Evolutionary conservation across 257 asterid genomes (phyloP), one percentile per base, ranked within the genome.

Genomic region (Haberlea rhodopensis): DNA sequence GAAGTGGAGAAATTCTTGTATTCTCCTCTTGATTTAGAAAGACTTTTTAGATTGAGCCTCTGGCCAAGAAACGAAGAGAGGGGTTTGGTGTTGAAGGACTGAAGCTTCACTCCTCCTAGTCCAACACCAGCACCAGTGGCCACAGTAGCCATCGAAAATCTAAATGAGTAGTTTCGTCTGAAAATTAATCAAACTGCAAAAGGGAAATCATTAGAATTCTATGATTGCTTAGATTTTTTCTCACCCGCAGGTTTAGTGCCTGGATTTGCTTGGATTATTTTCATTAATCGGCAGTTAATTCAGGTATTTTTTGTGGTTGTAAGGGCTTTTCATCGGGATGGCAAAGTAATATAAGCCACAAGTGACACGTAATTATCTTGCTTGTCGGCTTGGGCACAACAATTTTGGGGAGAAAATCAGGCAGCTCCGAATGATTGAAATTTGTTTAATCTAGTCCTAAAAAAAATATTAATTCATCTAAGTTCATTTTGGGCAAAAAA

Each of bases 301-400:
- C 75, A 69, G 81, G 88, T 84, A 69, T 64, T 89, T 75, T 86
- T 67, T 82, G 96, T 86, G 95, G 96, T 73, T 87, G 82, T 67
- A 78, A 74, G 29, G 57, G 60, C 9, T 53, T 67, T 43, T 3
- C 18, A 15, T 40, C 62, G 58, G 72, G 81, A 77, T 68, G 67
- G 65, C 73, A 59, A 68, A 20, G 15, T 8, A 66, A 69, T 75
- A 45, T 20, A 28, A 69, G 66, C 95, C 95, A 84, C 95, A 79
- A 45, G 23, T 76, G 70, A 67, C 78, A 71, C 67, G 54, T 53
- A 6, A 48, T 43, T 13, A 3, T 72, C 62, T 60, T 9, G 7
- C 59, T 63, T 22, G 57, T 63, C n/a, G n/a, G n/a, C n/a, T n/a
- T n/a, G n/a, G n/a, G n/a, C n/a, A n/a, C n/a, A n/a, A n/a, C n/a